These are phyloP conservation scores for Gamarada debralockiae DNA, from an alignment of 495 filamentous ascomycete species.

Conservation along the genomic window DNA sequence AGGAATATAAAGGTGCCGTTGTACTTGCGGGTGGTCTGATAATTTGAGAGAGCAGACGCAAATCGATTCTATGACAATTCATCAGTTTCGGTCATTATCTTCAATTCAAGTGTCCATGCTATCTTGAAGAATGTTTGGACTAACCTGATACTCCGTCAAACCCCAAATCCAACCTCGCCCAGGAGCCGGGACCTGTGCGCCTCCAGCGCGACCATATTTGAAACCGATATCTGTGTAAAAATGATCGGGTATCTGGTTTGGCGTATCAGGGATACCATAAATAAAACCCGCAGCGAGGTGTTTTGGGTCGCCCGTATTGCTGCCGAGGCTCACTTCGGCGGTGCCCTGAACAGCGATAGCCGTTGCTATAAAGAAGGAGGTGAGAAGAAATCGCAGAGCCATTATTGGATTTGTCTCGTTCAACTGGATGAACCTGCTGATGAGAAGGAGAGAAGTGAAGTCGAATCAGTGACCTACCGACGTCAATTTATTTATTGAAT, in stretches of 20 bases:
- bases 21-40: constrained; percentile 29
- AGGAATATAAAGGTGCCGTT: constrained; percentile 35
- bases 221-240: constrained; percentile 30
- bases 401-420: too few relatives aligned
- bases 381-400: too few relatives aligned
- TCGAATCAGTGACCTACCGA: too few relatives aligned
- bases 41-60: constrained; percentile 35
- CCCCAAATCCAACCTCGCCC: constrained; percentile 33
- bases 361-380: too few relatives aligned
- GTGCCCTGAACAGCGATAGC: too few relatives aligned
- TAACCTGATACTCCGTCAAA: constrained; percentile 25
- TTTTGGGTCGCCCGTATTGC: constrained; percentile 10
- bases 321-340: constrained; percentile 13
- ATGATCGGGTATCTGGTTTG: constrained; percentile 27
- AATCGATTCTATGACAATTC: constrained; percentile 25
- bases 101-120: neutral
- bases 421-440: too few relatives aligned
- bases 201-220: constrained; percentile 32
- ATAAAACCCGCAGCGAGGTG: constrained; percentile 30
- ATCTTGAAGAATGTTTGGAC: too few relatives aligned
- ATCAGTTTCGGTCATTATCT: neutral
- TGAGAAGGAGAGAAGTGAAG: too few relatives aligned
- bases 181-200: constrained; percentile 29
- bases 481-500: too few relatives aligned
- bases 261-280: constrained; percentile 32